Base-by-base conservation (phyloP, 306 rosid species). In the Vigna trinervia region DNA sequence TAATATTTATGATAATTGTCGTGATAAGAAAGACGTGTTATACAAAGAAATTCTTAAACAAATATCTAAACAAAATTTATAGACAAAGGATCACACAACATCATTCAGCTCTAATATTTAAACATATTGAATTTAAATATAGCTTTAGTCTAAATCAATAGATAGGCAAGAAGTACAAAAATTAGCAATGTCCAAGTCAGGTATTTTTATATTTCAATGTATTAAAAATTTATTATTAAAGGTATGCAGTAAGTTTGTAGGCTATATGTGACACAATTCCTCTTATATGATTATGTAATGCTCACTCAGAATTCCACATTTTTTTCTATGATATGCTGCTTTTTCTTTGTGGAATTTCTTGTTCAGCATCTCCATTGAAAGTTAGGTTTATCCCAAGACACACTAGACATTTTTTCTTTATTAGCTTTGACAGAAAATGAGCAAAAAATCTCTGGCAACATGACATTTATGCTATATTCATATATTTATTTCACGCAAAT, bases 1-100 rank as follows among this genome's bases (percentile, higher is more conserved):
- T 34, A 34, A 34, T 34, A 34, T 34, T 34, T 34, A 78, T 85
- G 78, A 66, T 85, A 85, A 66, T 85, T 85, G 56, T 85, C 85
- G 26, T 85, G 88, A 78, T 81, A 85, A 61, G 78, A 75, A 81
- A 81, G 83, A 62, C 83, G 83, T 85, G 75, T 39, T 26, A 59
- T 34, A 67, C 50, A 78, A 52, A 15, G 59, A 66, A 69, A 77
- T 48, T 36, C 58, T 64, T 75, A 60, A 43, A 52, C 15, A 8
- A 48, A 41, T 28, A 62, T 51, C 34, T 70, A 75, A 45, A 30
- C 7, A 23, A 62, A 56, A 47, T 39, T 20, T 41, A 43, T 60
- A 17, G 12, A 48, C 30, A 17, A 34, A 4, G 45, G 12, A 32
- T 15, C 20, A 13, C 39, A 5, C 9, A 10, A 32, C 46, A 32